Base-by-base conservation (phyloP, 345 rosid genomes). In the Eutrema japonicum region DNA sequence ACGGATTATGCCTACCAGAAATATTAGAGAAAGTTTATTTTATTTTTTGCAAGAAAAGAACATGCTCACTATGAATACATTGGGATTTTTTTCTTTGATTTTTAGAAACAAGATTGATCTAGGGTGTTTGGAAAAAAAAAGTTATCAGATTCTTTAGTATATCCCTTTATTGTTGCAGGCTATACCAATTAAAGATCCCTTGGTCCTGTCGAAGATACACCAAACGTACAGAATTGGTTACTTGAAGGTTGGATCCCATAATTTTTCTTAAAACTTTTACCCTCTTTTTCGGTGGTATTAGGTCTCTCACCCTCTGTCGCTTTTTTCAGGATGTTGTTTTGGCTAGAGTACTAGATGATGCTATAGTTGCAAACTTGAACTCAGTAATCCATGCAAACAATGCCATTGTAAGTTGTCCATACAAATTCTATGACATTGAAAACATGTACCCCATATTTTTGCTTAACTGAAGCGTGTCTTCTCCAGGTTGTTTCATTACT, bases 191-290 rank as follows among this genome's bases (percentile, higher is more conserved):
- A 89, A 86, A 82, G 97, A 90, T 78, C 80, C 85, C 3, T 35
- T 79, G 70, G 98, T 96, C 79, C 79, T 90, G 53, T 96, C 99
- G 54, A 96, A 89, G 88, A 90, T 96, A 82, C 99, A 96, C 78
- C 97, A 90, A 79, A 96, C 99, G 5, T 92, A 90, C 67, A 87
- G 97, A 89, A 88, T 96, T 85, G 97, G 98, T 71, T 96, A 89
- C 81, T 74, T 96, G 76, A 92, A 96, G 97, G 99, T 92, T 83
- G 54, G 73, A 66, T 63, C 77, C 72, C 37, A 48, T 22, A 55
- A 49, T 8, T 73, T 16, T 26, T 56, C 43, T 12, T 29, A 11
- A 12, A 50, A 6, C 16, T 4, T 64, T 33, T 33, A 26, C 61
- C 13, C 30, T 10, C 52, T 2, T 50, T 18, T 66, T 59, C 18